phyloP scores from a whole-genome alignment of 257 asterid genomes.

The Marsdenia floribunda region DNA sequence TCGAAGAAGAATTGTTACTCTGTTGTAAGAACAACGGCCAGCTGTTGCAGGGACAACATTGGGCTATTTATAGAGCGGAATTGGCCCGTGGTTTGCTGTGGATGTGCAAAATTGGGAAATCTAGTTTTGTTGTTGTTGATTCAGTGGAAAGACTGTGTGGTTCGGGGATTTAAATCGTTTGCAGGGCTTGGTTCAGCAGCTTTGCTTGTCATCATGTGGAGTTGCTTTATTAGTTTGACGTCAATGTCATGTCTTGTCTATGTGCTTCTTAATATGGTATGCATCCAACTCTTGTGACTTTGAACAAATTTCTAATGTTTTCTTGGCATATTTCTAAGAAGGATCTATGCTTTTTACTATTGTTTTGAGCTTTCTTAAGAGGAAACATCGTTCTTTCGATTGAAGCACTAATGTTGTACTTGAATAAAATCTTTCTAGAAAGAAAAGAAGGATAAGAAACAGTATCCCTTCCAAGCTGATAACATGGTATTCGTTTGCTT shows the following conservation, averaged over 20 bases:
- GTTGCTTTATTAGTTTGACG: constrained; percentile 93
- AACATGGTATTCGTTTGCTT: background rate
- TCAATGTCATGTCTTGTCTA: constrained; percentile 84
- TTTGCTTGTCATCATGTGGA: constrained; percentile 89
- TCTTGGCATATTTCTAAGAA: background rate
- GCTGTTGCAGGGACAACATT: constrained; percentile 66
- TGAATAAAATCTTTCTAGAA: background rate
- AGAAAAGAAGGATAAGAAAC: background rate
- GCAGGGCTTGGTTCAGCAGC: constrained; percentile 87
- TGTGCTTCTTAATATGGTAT: constrained; percentile 95
- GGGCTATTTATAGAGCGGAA: constrained; percentile 73
- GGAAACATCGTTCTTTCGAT: background rate
- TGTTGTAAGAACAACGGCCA: constrained; percentile 41
- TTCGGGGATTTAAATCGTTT: constrained; percentile 65
- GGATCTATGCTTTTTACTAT: background rate
- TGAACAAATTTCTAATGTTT: background rate
- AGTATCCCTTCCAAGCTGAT: background rate
- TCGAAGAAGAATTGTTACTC: constrained; percentile 69
- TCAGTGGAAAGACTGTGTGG: constrained; percentile 68
- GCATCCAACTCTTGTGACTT: constrained; percentile 21
- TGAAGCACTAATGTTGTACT: background rate
- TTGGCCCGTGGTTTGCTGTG: constrained; percentile 92
- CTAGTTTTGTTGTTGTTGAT: constrained; percentile 47
- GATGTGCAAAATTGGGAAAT: constrained; percentile 60
- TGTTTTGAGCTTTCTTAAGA: background rate